Conservation (phyloP, 2,329 filamentous ascomycete species). For the Penicillium sp. region DNA sequence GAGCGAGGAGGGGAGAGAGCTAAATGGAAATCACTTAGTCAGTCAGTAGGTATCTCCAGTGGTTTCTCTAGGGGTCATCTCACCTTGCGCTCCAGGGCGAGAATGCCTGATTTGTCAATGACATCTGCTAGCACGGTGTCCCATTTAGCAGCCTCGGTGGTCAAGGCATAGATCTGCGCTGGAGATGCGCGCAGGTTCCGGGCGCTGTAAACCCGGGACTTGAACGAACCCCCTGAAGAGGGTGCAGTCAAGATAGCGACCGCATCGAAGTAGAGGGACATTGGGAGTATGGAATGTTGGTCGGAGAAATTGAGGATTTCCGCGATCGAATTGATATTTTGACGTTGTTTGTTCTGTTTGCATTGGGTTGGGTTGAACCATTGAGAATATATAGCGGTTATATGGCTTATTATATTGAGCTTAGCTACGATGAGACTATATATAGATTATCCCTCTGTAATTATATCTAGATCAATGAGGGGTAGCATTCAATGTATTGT, state of each 20-base stretch:
- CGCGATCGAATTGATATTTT: slow-evolving; percentile 5
- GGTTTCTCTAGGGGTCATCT: slow-evolving; percentile 18
- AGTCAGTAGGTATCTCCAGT: slow-evolving; percentile 34
- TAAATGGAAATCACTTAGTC: slow-evolving; percentile 47
- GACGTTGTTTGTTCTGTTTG: slow-evolving; percentile 31
- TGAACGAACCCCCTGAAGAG: slow-evolving; percentile 77
- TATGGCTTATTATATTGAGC: background rate
- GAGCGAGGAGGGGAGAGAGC: slow-evolving; percentile 75
- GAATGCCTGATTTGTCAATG: slow-evolving; percentile 74
- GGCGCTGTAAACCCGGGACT: slow-evolving; percentile 74
- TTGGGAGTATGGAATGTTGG: slow-evolving; percentile 40
- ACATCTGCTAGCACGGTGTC: slow-evolving; percentile 81
- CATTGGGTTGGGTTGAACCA: slow-evolving; percentile 2
- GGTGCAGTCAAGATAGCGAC: slow-evolving; percentile 68
- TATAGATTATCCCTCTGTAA: background rate
- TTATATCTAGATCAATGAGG: background rate
- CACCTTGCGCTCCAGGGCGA: slow-evolving; percentile 84
- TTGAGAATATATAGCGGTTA: background rate
- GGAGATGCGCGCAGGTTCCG: slow-evolving; percentile 76
- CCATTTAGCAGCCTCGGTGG: slow-evolving; percentile 88
- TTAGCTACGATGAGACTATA: background rate
- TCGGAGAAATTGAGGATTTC: slow-evolving; percentile 10
- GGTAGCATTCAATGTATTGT: background rate
- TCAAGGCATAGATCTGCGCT: slow-evolving; percentile 81
- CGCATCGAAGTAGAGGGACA: slow-evolving; percentile 96